Evolutionary conservation across 805 yeast genomes (phyloP).

Genomic region (Kuraishia piskuri): DNA sequence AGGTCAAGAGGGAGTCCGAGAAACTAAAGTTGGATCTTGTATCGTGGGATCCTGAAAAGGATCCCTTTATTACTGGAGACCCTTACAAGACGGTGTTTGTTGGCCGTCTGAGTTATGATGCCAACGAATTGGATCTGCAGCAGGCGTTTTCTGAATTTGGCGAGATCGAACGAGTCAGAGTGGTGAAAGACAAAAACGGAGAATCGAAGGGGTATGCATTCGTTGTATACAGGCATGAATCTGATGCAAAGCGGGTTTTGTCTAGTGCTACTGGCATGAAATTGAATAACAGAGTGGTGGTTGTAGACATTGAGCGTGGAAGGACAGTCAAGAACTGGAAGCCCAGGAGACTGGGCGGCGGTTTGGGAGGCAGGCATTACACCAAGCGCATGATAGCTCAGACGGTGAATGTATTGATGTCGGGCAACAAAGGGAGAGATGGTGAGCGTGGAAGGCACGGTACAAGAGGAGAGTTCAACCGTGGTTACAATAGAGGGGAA

Average conservation of each 20-base stretch:
- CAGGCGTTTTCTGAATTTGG: conserved; percentile 60
- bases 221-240: conserved; percentile 54
- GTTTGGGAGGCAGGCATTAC: conserved; percentile 74
- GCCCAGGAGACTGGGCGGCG: conserved; percentile 81
- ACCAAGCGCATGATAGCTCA: conserved; percentile 19
- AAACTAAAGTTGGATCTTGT: conserved; percentile 25
- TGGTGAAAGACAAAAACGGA: conserved; percentile 50
- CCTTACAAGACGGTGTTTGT: conserved; percentile 77
- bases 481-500: neutral
- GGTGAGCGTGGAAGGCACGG: neutral
- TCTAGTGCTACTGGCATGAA: conserved; percentile 45
- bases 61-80: conserved; percentile 54
- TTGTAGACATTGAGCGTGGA: conserved; percentile 71
- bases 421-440: neutral
- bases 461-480: neutral
- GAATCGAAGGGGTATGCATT: conserved; percentile 81
- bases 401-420: neutral
- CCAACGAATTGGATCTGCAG: conserved; percentile 62
- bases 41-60: conserved; percentile 48
- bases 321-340: conserved; percentile 58
- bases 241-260: conserved; percentile 54
- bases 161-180: conserved; percentile 49
- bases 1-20: conserved; percentile 13
- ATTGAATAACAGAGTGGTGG: conserved; percentile 43
- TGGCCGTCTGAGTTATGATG: conserved; percentile 56